Evolutionary conservation across 257 asterid genomes (phyloP), one percentile per base, ranked within the genome.

Genomic region (Gentiana straminea): DNA sequence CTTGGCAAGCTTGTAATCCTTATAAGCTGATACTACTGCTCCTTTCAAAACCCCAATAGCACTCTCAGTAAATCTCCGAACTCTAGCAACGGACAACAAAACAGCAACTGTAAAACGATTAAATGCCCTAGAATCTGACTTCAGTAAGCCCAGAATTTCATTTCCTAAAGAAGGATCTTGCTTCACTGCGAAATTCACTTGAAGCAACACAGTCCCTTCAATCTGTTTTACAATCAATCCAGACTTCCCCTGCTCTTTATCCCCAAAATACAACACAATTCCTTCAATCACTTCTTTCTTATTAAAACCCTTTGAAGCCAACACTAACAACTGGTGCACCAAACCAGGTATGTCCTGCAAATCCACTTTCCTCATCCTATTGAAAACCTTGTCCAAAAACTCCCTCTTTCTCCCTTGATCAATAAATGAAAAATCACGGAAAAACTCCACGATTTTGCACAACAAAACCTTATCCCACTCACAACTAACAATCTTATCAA

Each of bases 161-260:
- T 77, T 84, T 55, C 86, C 96, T 67, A 87, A 70, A 3, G 96
- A 84, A 5, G 89, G 86, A 49, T 87, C 89, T 78, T 88, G 94
- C 75, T 84, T 88, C 52, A 84, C 93, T 2, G 94, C 90, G 52
- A 88, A 88, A 77, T 84, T 84, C 70, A 88, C 82, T 63, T 88
- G 94, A 66, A 88, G 89, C 75, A 87, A 68, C 54, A 84, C 96
- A 36, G 96, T 87, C 75, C 94, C 96, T 65, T 87, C 94, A 10
- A 84, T 84, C 69, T 88, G 94, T 64, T 80, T 82, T 79, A 75
- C 80, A 49, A 72, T 76, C 33, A 84, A 79, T n/a, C 94, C 73
- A 4, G 76, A 79, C 54, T 73, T 56, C 38, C 60, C 69, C 34
- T 35, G 65, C 49, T 59, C 69, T 53, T 54, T 59, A 56, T 70